Conservation (phyloP, 2,329 filamentous ascomycete species). For the Orbilia quercus region DNA sequence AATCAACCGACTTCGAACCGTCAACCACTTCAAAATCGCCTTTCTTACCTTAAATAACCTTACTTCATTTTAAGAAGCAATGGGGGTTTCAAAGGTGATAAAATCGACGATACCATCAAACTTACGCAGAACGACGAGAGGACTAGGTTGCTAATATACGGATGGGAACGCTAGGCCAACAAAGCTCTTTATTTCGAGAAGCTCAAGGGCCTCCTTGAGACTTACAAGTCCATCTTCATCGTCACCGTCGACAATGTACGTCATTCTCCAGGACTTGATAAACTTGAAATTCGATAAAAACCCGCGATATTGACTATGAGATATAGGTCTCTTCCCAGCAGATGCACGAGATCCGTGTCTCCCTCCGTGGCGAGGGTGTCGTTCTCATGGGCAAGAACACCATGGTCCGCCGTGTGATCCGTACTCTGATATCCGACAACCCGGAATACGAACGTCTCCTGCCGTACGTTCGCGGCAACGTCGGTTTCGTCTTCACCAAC, state of each 20-base stretch:
- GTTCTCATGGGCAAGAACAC: constrained; percentile 99
- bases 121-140: background rate
- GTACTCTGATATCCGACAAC: constrained; percentile 88
- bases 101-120: constrained; percentile 6
- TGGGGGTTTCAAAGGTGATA: constrained; percentile 79
- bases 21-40: constrained; percentile 41
- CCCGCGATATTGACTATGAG: constrained; percentile 31
- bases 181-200: constrained; percentile 99
- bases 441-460: constrained; percentile 99
- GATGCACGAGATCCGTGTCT: constrained; percentile 99
- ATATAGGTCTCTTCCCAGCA: constrained; percentile 82
- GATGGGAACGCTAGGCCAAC: constrained; percentile 71
- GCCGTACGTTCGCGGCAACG: constrained; percentile 94
- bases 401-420: constrained; percentile 98
- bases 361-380: constrained; percentile 89
- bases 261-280: constrained; percentile 9
- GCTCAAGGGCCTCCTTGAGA: constrained; percentile 96
- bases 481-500: constrained; percentile 99
- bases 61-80: constrained; percentile 95
- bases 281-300: background rate
- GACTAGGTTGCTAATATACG: constrained; percentile 14
- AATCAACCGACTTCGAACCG: constrained; percentile 25
- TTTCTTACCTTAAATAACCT: constrained; percentile 96
- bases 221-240: constrained; percentile 98
- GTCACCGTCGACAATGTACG: constrained; percentile 96